Evolutionary conservation across 768 basidiomycete genomes (phyloP).

Genomic region (Phaeotremella fagi): DNA sequence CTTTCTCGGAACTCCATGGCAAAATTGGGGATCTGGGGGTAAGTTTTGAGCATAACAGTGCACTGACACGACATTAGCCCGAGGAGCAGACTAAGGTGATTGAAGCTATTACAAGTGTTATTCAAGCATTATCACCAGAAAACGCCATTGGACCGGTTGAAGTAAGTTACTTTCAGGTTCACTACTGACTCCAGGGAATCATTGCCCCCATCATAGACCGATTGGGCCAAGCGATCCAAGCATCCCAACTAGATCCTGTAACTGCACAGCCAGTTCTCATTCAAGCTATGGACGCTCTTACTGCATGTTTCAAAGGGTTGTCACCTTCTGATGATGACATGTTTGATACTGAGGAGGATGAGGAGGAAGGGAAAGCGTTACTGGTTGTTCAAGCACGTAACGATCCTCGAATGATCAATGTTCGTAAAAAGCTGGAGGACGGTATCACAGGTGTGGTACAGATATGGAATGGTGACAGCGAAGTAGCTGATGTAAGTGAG

Average conservation of each 20-base stretch:
- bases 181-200: conserved; percentile 56
- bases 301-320: conserved; percentile 81
- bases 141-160: conserved; percentile 74
- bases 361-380: conserved; percentile 51
- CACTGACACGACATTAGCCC: conserved; percentile 20
- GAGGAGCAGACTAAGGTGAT: conserved; percentile 80
- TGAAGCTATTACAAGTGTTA: conserved; percentile 87
- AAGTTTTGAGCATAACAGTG: conserved; percentile 34
- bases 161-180: conserved; percentile 49
- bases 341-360: conserved; percentile 56
- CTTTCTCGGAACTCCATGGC: conserved; percentile 78
- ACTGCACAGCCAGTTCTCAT: conserved; percentile 65
- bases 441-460: conserved; percentile 62
- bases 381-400: conserved; percentile 51
- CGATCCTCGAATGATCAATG: conserved; percentile 52
- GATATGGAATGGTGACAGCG: conserved; percentile 73
- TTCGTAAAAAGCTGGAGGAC: conserved; percentile 65
- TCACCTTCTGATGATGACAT: conserved; percentile 70
- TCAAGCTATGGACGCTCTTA: conserved; percentile 70
- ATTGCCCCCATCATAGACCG: conserved; percentile 68
- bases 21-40: conserved; percentile 70
- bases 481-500: conserved; percentile 65
- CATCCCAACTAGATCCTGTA: conserved; percentile 52
- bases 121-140: conserved; percentile 76
- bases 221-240: conserved; percentile 51